Base-by-base conservation (phyloP, 129 eudicot species). In the Ambrosia trifida region DNA sequence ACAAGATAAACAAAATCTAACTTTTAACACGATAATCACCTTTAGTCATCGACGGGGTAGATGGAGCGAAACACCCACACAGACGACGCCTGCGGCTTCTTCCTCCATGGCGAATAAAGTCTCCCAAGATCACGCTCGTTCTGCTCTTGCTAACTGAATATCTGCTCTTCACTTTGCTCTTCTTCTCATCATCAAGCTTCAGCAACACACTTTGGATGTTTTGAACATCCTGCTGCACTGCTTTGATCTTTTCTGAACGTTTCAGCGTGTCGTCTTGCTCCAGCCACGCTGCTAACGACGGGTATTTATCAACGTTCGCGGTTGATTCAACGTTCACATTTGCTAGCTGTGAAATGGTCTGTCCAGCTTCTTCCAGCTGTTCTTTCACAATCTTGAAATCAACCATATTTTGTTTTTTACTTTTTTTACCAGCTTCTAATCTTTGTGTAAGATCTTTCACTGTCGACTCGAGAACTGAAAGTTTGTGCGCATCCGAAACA, bases 151-250 rank as follows among this genome's bases (percentile, higher is more conserved):
- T 87, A 83, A 77, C 76, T 20, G 80, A 79, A 53, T 85, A 78
- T 52, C 86, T 75, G 67, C 77, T 82, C 32, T 63, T 87, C 56
- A 75, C 85, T 79, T 78, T 85, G 52, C 44, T 82, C 41, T 87
- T 85, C 96, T 85, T 89, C 17, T 82, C 96, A 20, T n/a, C 54
- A n/a, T 84, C 95, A 64, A 78, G 50, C 73, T 84, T 85, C 78
- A 88, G 72, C 85, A 95, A 54, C 51, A 88, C 76, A 19, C 75
- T 87, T 52, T 88, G 86, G 12, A 95, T 84, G 76, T 87, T 90
- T 72, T 95, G 96, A 66, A 95, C 72, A 74, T 95, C 97, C 71
- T 86, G 7, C 47, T 90, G 97, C 86, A 95, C 74, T 72, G 91
- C 33, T 24, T 86, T 91, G 49, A 95, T 95, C 56, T 80, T 86